Base-by-base conservation (phyloP, 1,139 yeast species). In the Saccharomyces hybrid region DNA sequence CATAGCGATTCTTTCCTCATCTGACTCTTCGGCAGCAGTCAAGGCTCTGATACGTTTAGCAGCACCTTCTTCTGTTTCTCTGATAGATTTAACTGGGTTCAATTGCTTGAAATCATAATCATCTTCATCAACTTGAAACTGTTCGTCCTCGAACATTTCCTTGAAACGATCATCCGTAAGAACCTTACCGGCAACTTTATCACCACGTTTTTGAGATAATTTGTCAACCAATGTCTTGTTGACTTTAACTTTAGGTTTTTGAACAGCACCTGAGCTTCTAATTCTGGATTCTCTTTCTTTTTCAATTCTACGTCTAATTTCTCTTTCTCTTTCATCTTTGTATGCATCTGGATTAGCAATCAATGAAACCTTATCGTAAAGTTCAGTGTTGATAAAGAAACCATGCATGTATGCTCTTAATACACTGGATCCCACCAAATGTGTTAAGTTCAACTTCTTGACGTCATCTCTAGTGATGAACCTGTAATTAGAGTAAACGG, bases 351-450 rank as follows among this genome's bases (percentile, higher is more conserved):
- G 97, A 74, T 93, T 90, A 59, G 97, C 86, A 67, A 95, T 91
- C 69, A 93, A 82, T 64, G 86, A 83, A 50, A 95, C 96, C 78
- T 87, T 89, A 69, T 93, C 99, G 69, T 86, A 93, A 60, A 93
- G 78, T 62, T 93, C 96, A 59, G 84, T 86, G 71, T 91, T 93
- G 63, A 93, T 88, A 71, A 93, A 93, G 78, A 83, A 93, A 70
- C 99, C 99, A 77, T 93, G 99, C 99, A 93, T 93, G 69, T 93
- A 93, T 19, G 97, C 86, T 65, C 96, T 83, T 71, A 93, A 81
- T 28, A 90, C 97, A 69, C 89, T 90, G 57, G 97, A 81, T 42
- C 99, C 99, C 57, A 93, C 79, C 68, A 93, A 79, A 69, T 93
- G 98, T 29, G 81, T 73, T 64, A 93, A 79, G 67, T 87, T 89